These are phyloP conservation scores for Kwoniella heveanensis DNA, from an alignment of 768 basidiomycete genomes.

Conservation along the genomic window DNA sequence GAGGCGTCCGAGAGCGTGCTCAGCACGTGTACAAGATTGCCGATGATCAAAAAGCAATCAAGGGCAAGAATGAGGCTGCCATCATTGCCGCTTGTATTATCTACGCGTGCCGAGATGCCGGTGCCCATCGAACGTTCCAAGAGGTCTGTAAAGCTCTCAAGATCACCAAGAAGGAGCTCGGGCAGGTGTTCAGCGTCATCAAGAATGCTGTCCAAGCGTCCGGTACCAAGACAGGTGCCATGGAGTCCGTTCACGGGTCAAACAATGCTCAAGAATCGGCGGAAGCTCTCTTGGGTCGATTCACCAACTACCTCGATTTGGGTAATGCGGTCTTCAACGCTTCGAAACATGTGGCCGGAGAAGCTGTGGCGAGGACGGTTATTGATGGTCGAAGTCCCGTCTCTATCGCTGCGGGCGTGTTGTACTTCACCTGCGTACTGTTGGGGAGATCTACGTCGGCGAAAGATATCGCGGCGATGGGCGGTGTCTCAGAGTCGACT, in stretches of 20 bases:
- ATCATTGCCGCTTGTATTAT: slow-evolving; percentile 98
- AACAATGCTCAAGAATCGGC: slow-evolving; percentile 32
- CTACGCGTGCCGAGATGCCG: slow-evolving; percentile 91
- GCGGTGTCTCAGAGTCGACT: slow-evolving; percentile 92
- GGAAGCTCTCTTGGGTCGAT: slow-evolving; percentile 44
- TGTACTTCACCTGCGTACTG: slow-evolving; percentile 86
- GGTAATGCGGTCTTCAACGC: slow-evolving; percentile 48
- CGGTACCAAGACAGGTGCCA: slow-evolving; percentile 1
- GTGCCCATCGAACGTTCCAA: slow-evolving; percentile 92
- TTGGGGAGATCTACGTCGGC: slow-evolving; percentile 73
- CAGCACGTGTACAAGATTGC: slow-evolving; percentile 97
- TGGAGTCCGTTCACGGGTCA: slow-evolving; percentile 20
- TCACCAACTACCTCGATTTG: slow-evolving; percentile 50
- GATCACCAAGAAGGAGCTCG: slow-evolving; percentile 90
- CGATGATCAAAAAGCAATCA: slow-evolving; percentile 81
- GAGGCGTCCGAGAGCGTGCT: slow-evolving; percentile 90
- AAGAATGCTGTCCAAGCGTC: slow-evolving; percentile 76
- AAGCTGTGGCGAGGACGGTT: slow-evolving; percentile 43
- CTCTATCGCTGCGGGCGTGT: slow-evolving; percentile 96
- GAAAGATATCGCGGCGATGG: slow-evolving; percentile 84
- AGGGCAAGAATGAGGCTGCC: slow-evolving; percentile 87
- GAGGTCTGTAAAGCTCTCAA: slow-evolving; percentile 92
- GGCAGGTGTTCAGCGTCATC: slow-evolving; percentile 87
- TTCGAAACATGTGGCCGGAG: slow-evolving; percentile 53
- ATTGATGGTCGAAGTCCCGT: slow-evolving; percentile 93